Conservation (phyloP, 768 basidiomycete species). For the Tylopilus balloui region DNA sequence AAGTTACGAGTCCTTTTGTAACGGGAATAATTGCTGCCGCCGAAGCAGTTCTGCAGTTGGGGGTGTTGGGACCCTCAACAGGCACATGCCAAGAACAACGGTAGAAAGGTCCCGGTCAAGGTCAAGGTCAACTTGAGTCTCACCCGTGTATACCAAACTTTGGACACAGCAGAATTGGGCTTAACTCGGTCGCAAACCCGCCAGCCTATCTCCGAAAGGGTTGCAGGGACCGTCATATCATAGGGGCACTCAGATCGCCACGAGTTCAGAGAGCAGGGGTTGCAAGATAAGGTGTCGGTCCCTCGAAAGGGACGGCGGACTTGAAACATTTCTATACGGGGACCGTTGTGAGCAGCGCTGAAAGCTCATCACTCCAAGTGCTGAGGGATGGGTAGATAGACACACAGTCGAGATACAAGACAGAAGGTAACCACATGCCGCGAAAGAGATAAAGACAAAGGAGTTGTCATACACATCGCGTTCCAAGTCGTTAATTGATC, state of each 20-base stretch:
- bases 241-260: background rate
- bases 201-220: too few species aligned
- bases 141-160: too few species aligned
- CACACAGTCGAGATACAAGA: conserved; percentile 23
- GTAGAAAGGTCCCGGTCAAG: too few species aligned
- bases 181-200: too few species aligned
- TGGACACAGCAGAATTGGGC: too few species aligned
- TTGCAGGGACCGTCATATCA: background rate
- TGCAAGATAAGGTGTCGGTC: background rate
- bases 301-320: background rate
- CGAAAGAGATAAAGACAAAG: conserved; percentile 5
- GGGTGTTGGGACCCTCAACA: too few species aligned
- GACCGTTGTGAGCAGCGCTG: background rate
- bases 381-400: conserved; percentile 7
- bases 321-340: background rate
- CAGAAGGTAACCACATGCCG: conserved; percentile 21
- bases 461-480: conserved; percentile 19
- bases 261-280: background rate
- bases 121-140: too few species aligned
- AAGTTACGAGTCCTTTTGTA: background rate
- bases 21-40: background rate
- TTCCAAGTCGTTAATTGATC: conserved; percentile 45
- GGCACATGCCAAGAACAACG: too few species aligned
- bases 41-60: background rate
- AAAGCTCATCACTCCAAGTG: conserved; percentile 3